Percentiles rank a stretch among this genome's conserved stretches.
Evolutionary conservation across 805 yeast genomes (phyloP).

Genomic region (Hanseniaspora lindneri): DNA sequence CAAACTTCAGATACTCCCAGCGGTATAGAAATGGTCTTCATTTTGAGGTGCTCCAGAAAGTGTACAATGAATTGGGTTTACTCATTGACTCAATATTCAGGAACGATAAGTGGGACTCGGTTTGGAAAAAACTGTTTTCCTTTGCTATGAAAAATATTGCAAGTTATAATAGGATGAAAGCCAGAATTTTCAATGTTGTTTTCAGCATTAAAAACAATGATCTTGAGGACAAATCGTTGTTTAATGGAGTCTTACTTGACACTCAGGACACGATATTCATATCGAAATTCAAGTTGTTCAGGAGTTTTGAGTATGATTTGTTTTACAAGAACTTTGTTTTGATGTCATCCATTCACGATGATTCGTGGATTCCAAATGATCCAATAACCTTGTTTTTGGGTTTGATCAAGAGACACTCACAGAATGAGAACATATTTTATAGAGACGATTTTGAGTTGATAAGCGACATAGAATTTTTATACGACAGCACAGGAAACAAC

Average conservation of each 20-base stretch:
- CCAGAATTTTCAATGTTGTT: not conserved
- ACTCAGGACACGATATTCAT: slow-evolving; percentile 12
- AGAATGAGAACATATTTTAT: not conserved
- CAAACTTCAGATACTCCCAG: slow-evolving; percentile 10
- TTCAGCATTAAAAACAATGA: not conserved
- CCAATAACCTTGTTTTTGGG: slow-evolving; percentile 6
- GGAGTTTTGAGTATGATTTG: slow-evolving; percentile 14
- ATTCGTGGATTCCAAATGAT: slow-evolving; percentile 12
- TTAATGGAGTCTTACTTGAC: slow-evolving; percentile 11
- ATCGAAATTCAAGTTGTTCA: slow-evolving; percentile 14
- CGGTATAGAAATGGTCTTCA: slow-evolving; percentile 4
- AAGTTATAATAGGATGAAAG: not conserved
- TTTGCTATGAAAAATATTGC: not conserved
- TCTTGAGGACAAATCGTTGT: not conserved
- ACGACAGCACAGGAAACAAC: slow-evolving; percentile 1
- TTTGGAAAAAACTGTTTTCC: slow-evolving; percentile 2
- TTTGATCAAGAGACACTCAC: slow-evolving; percentile 1
- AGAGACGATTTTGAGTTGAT: slow-evolving; percentile 14
- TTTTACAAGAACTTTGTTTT: slow-evolving; percentile 8
- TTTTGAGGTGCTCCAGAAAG: not conserved
- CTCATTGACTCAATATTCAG: slow-evolving; percentile 2
- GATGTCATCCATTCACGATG: slow-evolving; percentile 1
- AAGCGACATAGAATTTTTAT: not conserved
- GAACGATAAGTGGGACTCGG: not conserved
- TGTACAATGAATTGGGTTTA: not conserved